These are phyloP conservation scores for Anacardium occidentale DNA, from an alignment of 345 rosid genomes.

Conservation along the genomic window DNA sequence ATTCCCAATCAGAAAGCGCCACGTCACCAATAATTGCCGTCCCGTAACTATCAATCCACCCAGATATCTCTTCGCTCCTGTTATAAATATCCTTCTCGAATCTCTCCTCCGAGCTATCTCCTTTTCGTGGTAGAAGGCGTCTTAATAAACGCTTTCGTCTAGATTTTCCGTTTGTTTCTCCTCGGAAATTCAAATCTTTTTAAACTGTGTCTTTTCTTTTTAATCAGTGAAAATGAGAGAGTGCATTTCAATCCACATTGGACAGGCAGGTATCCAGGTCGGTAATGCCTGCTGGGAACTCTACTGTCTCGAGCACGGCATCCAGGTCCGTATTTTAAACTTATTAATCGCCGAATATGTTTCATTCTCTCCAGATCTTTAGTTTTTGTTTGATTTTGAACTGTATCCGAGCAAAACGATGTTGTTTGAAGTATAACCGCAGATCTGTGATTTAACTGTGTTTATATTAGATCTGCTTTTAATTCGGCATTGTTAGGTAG, in stretches of 20 bases:
- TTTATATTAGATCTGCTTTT: background rate
- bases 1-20: slow-evolving; percentile 24
- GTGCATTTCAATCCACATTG: slow-evolving; percentile 76
- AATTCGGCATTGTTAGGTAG: background rate
- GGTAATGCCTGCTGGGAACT: slow-evolving; percentile 85
- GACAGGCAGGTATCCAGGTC: slow-evolving; percentile 81
- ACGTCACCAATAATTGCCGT: slow-evolving; percentile 27
- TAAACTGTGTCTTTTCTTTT: background rate
- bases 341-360: background rate
- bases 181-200: background rate
- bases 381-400: background rate
- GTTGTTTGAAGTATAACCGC: background rate
- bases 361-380: background rate
- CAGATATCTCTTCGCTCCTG: background rate
- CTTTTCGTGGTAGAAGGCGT: slow-evolving; percentile 37
- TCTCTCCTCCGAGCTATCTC: background rate
- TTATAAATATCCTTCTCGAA: slow-evolving; percentile 27
- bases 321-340: slow-evolving; percentile 42
- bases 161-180: background rate
- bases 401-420: background rate
- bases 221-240: slow-evolving; percentile 49
- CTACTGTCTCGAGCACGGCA: slow-evolving; percentile 65
- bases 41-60: slow-evolving; percentile 7
- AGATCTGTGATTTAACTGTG: background rate
- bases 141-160: slow-evolving; percentile 56